Conservation (phyloP, 371 early-diverging fungal species). For the Syncephalastrum contaminatum region DNA sequence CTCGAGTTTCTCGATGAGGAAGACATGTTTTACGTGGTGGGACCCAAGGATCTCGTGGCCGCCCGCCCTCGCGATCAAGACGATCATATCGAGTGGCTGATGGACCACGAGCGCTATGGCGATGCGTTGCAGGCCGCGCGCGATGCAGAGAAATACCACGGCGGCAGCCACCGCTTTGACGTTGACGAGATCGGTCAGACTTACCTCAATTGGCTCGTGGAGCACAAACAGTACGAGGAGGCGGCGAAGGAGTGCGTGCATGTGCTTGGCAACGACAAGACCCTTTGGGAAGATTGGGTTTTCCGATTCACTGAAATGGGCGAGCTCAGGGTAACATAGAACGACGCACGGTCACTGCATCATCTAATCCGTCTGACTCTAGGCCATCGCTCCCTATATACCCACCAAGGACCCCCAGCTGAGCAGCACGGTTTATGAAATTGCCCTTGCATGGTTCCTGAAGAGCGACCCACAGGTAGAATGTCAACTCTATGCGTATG, state of each 20-base stretch:
- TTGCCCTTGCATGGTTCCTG: constrained; percentile 74
- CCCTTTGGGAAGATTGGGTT: constrained; percentile 91
- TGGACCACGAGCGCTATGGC: constrained; percentile 73
- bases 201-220: constrained; percentile 75
- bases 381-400: constrained; percentile 73
- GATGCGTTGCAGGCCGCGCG: constrained; percentile 72
- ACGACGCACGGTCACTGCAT: too few relatives aligned
- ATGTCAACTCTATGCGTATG: neutral
- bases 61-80: constrained; percentile 85
- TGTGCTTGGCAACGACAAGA: constrained; percentile 67
- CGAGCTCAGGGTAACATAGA: constrained; percentile 57
- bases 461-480: constrained; percentile 61
- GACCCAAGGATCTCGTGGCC: constrained; percentile 90
- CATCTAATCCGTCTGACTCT: neutral
- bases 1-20: constrained; percentile 61
- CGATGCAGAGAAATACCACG: constrained; percentile 40
- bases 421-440: constrained; percentile 81
- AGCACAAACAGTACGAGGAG: constrained; percentile 63
- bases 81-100: constrained; percentile 93
- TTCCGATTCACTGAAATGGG: constrained; percentile 76
- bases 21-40: constrained; percentile 81
- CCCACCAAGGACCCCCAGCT: constrained; percentile 81
- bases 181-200: constrained; percentile 80
- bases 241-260: constrained; percentile 74
- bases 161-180: constrained; percentile 55